A percentile compares a stretch with the other conserved stretches of the same genome.
These are phyloP conservation scores for Pseudogymnoascus sp. DNA, from an alignment of 2,329 filamentous ascomycete genomes.

Conservation along the genomic window DNA sequence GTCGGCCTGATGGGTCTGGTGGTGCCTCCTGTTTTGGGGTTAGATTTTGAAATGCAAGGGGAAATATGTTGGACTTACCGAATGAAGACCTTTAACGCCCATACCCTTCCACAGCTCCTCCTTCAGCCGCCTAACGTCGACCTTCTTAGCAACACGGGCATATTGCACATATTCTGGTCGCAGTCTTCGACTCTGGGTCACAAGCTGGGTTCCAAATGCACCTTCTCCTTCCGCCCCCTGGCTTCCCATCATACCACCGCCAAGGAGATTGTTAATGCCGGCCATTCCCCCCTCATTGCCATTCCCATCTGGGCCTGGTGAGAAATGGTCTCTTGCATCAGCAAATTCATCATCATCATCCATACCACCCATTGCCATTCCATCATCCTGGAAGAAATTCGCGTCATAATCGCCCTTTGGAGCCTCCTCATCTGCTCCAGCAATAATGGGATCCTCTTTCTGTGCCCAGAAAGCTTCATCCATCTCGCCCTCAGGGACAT, in stretches of 20 bases:
- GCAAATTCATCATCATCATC: slow-evolving; percentile 66
- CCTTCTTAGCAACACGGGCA: slow-evolving; percentile 62
- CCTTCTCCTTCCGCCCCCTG: slow-evolving; percentile 32
- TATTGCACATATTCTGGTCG: slow-evolving; percentile 64
- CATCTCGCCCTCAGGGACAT: slow-evolving; percentile 65
- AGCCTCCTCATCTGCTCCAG: slow-evolving; percentile 47
- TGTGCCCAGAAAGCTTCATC: slow-evolving; percentile 94
- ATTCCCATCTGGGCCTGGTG: slow-evolving; percentile 49
- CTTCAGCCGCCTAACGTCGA: slow-evolving; percentile 60
- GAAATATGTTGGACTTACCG: slow-evolving; percentile 32
- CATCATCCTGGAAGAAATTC: slow-evolving; percentile 91
- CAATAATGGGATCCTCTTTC: slow-evolving; percentile 42
- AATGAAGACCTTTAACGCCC: slow-evolving; percentile 43
- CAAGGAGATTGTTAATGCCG: slow-evolving; percentile 43
- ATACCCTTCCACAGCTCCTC: slow-evolving; percentile 64
- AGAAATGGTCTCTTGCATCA: slow-evolving; percentile 72
- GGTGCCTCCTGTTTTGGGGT: slow-evolving; percentile 18
- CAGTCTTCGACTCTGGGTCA: slow-evolving; percentile 55
- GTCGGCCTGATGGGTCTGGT: slow-evolving; percentile 21
- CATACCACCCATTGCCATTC: slow-evolving; percentile 57
- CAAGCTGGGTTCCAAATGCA: slow-evolving; percentile 57
- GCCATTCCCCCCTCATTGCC: slow-evolving; percentile 38
- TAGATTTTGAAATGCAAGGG: slow-evolving; percentile 10
- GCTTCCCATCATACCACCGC: slow-evolving; percentile 41
- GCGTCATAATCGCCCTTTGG: slow-evolving; percentile 82